These are phyloP conservation scores for Candida koratica DNA, from an alignment of 805 yeast genomes.

Conservation along the genomic window DNA sequence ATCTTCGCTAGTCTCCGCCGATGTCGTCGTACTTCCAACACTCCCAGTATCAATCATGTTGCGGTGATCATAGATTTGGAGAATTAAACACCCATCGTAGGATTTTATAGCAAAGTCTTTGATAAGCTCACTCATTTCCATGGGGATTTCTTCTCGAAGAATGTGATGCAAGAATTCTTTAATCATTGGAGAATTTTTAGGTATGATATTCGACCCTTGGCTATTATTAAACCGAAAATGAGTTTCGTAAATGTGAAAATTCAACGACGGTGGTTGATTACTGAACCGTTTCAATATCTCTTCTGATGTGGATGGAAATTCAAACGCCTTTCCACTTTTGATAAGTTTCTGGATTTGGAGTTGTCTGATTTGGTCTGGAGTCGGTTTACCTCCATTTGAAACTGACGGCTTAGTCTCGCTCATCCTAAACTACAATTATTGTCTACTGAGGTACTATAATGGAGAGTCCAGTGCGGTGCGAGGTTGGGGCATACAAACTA, in stretches of 20 bases:
- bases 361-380: constrained; percentile 14
- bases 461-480: no score
- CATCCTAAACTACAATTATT: background rate
- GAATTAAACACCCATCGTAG: constrained; percentile 85
- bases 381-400: constrained; percentile 1
- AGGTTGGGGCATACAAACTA: no score
- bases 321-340: constrained; percentile 28
- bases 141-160: constrained; percentile 79
- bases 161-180: constrained; percentile 78
- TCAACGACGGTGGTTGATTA: constrained; percentile 74
- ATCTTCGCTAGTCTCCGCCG: background rate
- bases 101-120: constrained; percentile 80
- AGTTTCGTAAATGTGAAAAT: constrained; percentile 85
- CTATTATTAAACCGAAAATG: constrained; percentile 90
- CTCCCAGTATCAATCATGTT: constrained; percentile 29
- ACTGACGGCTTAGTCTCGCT: background rate
- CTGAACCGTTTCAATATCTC: constrained; percentile 75
- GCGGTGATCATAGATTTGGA: constrained; percentile 86
- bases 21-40: background rate
- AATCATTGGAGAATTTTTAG: constrained; percentile 71
- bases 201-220: constrained; percentile 71
- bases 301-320: constrained; percentile 67
- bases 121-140: constrained; percentile 82
- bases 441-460: background rate
- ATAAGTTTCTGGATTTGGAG: constrained; percentile 2